Base-by-base conservation (phyloP, 148 eudicot genomes). In the Chenopodium berlandieri region DNA sequence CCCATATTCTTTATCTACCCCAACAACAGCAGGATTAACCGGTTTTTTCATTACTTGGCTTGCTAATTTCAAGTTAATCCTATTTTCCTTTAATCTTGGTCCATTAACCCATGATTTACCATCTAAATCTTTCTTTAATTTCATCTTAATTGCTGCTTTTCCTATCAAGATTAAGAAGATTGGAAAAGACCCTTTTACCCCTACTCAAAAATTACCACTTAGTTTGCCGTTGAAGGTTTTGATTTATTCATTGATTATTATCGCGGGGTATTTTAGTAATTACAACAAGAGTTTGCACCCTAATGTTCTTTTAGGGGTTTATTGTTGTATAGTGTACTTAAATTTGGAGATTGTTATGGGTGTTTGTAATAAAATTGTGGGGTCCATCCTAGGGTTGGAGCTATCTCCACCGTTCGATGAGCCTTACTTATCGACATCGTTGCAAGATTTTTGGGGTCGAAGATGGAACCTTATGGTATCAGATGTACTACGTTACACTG, bases 391-490 rank as follows among this genome's bases (percentile, higher is more conserved):
- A 8, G 75, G 83, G 0, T 83, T 83, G 9, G 89, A 89, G 83
- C 84, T 92, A 17, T 88, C 79, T 48, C 85, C 88, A 1, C 89
- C 82, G 54, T 92, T 88, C 64, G 25, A 88, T 66, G 88, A 90
- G 69, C 93, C 92, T 0, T 86, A 86, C 30, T 66, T 89, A 1
- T 84, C 93, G 1, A 92, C 93, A 4, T 92, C 93, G 0, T 76
- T 90, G 4, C 91, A 92, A 79, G 90, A 92, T 34, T 92, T 91
- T 60, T 90, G 92, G 94, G 91, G 94, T 0, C 56, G 82, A 34
- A 87, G 94, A 78, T 91, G 92, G 94, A 91, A 91, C 62, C 79
- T 87, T 22, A 85, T 87, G 85, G 88, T 84, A 4, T 64, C 90
- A 0, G 82, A 83, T 44, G 64, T 82, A 1, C 67, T 91, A 54